Percentiles rank a stretch among this genome's conserved stretches.
These are phyloP conservation scores for Fusarium sambucinum DNA, from an alignment of 2,329 filamentous ascomycete genomes.

Conservation along the genomic window DNA sequence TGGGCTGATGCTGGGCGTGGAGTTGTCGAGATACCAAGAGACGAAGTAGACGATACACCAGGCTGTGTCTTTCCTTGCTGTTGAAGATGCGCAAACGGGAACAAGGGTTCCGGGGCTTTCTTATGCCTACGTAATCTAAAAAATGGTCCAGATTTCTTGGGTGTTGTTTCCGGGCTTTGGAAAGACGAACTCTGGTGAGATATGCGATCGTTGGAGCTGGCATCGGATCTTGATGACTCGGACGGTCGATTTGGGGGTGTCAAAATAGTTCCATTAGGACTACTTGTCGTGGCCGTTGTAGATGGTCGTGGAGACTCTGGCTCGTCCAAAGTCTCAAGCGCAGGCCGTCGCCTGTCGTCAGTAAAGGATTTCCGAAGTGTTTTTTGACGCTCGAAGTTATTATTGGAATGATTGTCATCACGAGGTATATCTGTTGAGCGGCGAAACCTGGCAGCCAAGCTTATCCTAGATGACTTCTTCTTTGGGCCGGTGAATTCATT, in stretches of 20 bases:
- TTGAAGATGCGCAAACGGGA: conserved; percentile 87
- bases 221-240: conserved; percentile 92
- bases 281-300: conserved; percentile 45
- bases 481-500: conserved; percentile 67
- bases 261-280: conserved; percentile 60
- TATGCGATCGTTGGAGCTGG: conserved; percentile 77
- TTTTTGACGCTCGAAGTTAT: conserved; percentile 34
- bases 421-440: conserved; percentile 63
- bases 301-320: conserved; percentile 55
- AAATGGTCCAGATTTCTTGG: conserved; percentile 75
- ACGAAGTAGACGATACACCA: conserved; percentile 57
- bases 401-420: conserved; percentile 44
- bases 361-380: conserved; percentile 60
- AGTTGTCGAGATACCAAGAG: conserved; percentile 54
- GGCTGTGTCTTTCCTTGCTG: conserved; percentile 67
- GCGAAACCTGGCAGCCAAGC: conserved; percentile 65
- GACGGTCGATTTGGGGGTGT: conserved; percentile 59
- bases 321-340: conserved; percentile 66
- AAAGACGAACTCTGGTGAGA: conserved; percentile 66
- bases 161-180: conserved; percentile 71
- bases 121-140: conserved; percentile 84
- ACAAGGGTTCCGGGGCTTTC: conserved; percentile 80
- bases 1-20: conserved; percentile 54
- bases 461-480: conserved; percentile 68
- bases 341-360: conserved; percentile 50